Percentiles rank a stretch among this genome's conserved stretches.
phyloP scores from a whole-genome alignment of 257 asterid genomes.

The Solanum etuberosum region DNA sequence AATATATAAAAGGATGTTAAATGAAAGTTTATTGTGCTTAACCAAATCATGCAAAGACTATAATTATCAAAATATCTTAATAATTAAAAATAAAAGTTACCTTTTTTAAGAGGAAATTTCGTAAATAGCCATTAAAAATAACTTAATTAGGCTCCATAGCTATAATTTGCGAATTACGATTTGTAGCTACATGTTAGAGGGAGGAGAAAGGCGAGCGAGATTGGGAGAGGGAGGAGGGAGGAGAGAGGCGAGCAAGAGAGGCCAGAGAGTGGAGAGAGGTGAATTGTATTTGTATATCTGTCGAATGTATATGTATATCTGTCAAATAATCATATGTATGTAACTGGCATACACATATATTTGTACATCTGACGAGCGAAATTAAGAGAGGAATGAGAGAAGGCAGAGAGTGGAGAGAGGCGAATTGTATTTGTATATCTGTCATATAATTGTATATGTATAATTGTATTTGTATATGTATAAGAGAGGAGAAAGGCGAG shows the following conservation, averaged over 20 bases:
- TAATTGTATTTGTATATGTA: no score
- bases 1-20: neutral
- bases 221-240: no score
- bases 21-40: neutral
- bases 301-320: no score
- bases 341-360: no score
- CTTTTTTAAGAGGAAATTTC: neutral
- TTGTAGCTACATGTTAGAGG: neutral
- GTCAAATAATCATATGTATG: no score
- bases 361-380: neutral
- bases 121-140: no score
- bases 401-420: neutral
- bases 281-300: no score
- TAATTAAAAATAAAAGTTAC: neutral
- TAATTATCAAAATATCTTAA: neutral
- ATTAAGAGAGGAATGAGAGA: neutral
- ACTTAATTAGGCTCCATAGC: neutral
- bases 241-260: neutral
- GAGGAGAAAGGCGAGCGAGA: neutral
- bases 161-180: neutral
- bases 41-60: neutral
- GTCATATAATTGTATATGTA: no score
- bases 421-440: neutral
- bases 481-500: no score
- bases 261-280: no score